Evolutionary conservation across 106 monocot species (phyloP), one percentile per base, ranked within the genome.

Genomic region (Allium fistulosum): DNA sequence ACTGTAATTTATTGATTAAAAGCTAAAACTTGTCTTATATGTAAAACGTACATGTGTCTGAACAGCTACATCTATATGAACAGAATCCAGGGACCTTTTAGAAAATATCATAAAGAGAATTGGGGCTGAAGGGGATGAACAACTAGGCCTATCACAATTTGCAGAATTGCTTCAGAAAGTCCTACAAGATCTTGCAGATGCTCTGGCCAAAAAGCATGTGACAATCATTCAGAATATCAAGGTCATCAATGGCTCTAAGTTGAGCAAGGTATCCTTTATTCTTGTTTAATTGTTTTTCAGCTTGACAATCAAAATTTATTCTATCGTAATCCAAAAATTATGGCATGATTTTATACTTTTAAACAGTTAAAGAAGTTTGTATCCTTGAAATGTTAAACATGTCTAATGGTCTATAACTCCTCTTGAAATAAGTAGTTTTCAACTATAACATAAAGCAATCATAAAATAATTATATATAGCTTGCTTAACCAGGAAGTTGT

Each of bases 61-160:
- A 37, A 5, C 37, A 37, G 37, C 5, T 37, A 37, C 37, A 37
- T 37, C 5, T 48, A 49, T 49, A 37, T 63, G 46, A 58, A 17
- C 77, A 77, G 85, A 70, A 63, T 75, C 57, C 47, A 48, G 57
- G 62, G 72, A 78, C 64, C 80, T 85, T 72, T 72, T 85, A n/a
- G 61, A 26, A 11, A 60, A 68, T 60, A 78, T 81, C 48, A 61
- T 85, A 69, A 85, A 72, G 75, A 81, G 72, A 71, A 71, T 78
- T 78, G 78, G 78, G 72, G 81, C 77, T 58, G 80, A 85, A 28
- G 85, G 85, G 26, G 72, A 69, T 14, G 78, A 85, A 63, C 73
- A 75, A 58, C 61, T 85, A 62, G 85, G 85, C 52, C 80, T 80
- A 75, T 72, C 85, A 60, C 85, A 85, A 59, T 85, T 85, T 81